phyloP scores from a whole-genome alignment of 495 filamentous ascomycete species.

The Aspergillus asperescens region DNA sequence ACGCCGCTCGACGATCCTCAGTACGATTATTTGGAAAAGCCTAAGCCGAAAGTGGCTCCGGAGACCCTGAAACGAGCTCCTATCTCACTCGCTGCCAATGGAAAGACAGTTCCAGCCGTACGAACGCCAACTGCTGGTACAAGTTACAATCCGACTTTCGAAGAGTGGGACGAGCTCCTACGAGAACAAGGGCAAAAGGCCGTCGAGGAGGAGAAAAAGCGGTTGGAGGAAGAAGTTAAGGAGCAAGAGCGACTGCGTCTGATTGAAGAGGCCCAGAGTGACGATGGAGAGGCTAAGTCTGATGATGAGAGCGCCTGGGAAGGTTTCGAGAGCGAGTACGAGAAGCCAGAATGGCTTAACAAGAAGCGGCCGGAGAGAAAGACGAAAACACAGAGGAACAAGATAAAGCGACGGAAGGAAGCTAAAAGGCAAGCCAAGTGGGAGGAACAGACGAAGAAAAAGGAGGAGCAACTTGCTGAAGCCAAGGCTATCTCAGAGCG shows the following conservation, averaged over 20 bases:
- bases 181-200: slow-evolving; percentile 69
- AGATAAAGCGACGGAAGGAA: slow-evolving; percentile 79
- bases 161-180: slow-evolving; percentile 74
- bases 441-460: slow-evolving; percentile 65
- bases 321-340: slow-evolving; percentile 67
- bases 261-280: slow-evolving; percentile 56
- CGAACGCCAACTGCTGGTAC: slow-evolving; percentile 69
- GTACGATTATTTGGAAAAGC: slow-evolving; percentile 58
- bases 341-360: slow-evolving; percentile 56
- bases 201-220: slow-evolving; percentile 72
- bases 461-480: slow-evolving; percentile 57
- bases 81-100: slow-evolving; percentile 71
- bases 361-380: slow-evolving; percentile 75
- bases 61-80: slow-evolving; percentile 70
- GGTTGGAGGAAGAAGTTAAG: slow-evolving; percentile 60
- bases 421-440: slow-evolving; percentile 66
- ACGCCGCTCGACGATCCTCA: slow-evolving; percentile 43
- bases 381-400: slow-evolving; percentile 79
- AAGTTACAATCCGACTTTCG: slow-evolving; percentile 86
- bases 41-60: slow-evolving; percentile 64
- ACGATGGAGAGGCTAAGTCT: slow-evolving; percentile 64
- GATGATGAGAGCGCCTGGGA: slow-evolving; percentile 89
- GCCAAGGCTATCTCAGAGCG: slow-evolving; percentile 61
- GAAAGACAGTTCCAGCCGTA: slow-evolving; percentile 73
- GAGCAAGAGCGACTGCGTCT: slow-evolving; percentile 50